Conservation (phyloP, 495 filamentous ascomycete genomes). For the Hypoxylon intermedium region DNA sequence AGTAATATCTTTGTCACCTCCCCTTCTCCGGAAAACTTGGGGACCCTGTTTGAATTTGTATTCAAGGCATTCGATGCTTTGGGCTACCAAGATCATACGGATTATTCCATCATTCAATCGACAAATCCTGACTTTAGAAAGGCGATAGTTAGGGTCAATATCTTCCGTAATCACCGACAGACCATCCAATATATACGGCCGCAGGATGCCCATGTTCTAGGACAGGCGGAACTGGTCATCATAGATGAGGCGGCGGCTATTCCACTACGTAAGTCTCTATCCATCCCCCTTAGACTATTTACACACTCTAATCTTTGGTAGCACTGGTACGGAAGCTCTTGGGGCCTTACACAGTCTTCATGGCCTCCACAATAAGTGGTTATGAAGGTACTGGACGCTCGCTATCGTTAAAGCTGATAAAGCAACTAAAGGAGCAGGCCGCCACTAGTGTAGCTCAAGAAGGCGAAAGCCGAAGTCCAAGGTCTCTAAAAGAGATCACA, state of each 20-base stretch:
- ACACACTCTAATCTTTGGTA: slow-evolving; percentile 7
- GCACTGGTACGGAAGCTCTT: slow-evolving; percentile 85
- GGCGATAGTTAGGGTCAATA: slow-evolving; percentile 94
- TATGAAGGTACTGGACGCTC: slow-evolving; percentile 98
- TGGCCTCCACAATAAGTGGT: slow-evolving; percentile 99
- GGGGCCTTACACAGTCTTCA: slow-evolving; percentile 98
- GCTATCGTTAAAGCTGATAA: slow-evolving; percentile 93
- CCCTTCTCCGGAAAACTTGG: slow-evolving; percentile 96
- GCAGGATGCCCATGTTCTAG: slow-evolving; percentile 91
- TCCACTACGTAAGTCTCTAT: slow-evolving; percentile 67
- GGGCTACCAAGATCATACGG: slow-evolving; percentile 88
- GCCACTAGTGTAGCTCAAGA: slow-evolving; percentile 65
- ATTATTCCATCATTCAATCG: slow-evolving; percentile 98
- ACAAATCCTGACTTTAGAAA: slow-evolving; percentile 99
- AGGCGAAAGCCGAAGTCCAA: slow-evolving; percentile 65
- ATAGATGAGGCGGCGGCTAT: slow-evolving; percentile 99
- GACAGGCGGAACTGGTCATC: slow-evolving; percentile 93
- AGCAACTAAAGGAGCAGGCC: slow-evolving; percentile 95
- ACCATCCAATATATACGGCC: slow-evolving; percentile 99
- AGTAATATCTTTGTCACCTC: slow-evolving; percentile 99
- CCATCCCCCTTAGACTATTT: neutral
- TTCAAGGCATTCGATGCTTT: slow-evolving; percentile 98
- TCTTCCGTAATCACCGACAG: slow-evolving; percentile 93
- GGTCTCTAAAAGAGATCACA: slow-evolving; percentile 91
- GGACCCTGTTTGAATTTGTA: slow-evolving; percentile 96